Evolutionary conservation across 2,329 filamentous ascomycete species (phyloP), one percentile per base, ranked within the genome.

Genomic region (Alternaria conjuncta): DNA sequence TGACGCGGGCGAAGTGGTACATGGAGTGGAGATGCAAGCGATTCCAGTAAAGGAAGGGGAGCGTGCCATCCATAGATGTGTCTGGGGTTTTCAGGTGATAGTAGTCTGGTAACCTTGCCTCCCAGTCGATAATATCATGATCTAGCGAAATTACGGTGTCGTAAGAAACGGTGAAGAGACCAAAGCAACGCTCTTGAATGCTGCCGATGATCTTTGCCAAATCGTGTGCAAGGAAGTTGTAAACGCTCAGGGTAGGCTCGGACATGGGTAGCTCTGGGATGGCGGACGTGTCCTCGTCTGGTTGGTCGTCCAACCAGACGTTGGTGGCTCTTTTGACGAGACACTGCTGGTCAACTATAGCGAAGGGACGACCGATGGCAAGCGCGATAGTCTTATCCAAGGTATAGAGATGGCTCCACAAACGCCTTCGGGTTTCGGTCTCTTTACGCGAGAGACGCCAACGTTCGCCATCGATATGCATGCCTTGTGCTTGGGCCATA

Each of bases 401-500:
- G 32, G 76, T 68, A 61, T 82, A 82, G 1, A 82, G 70, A 26
- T 78, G 78, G 50, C 79, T 78, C 81, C 81, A 83, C 2, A 83
- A 66, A 7, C 81, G 68, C 7, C 81, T 69, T 25, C 81, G 69
- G 1, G 77, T 80, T 61, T 82, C 80, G 0, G 77, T 77, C 43
- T 78, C 78, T 47, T 79, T 79, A 5, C 73, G 71, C 0, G 80
- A 73, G 10, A 83, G 64, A 9, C 78, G 68, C 79, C 79, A 82
- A 15, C 77, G 71, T 60, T 80, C 78, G 8, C 81, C 81, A 61
- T 83, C 81, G 21, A 82, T 79, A 57, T 83, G 81, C 72, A 82
- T 82, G 1, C 81, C 81, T 55, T 83, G 81, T 0, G 80, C 81
- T 60, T 82, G 79, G 6, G 81, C 81, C 78, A 82, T 81, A 13